Conservation (phyloP, 148 eudicot genomes). For the Silene uniflora region DNA sequence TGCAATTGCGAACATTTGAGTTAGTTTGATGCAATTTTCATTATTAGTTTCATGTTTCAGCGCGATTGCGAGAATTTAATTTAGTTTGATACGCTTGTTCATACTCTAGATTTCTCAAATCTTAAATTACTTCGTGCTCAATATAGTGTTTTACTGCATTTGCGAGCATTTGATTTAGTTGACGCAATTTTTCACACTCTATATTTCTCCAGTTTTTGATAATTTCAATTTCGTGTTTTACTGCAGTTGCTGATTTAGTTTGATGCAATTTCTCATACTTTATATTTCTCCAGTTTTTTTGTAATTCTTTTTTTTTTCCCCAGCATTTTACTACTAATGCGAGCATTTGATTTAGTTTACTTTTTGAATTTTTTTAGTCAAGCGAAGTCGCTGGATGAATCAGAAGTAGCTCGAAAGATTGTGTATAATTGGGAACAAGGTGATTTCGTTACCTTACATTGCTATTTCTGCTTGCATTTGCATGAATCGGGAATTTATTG, state of each 20-base stretch:
- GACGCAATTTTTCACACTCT: too few species aligned
- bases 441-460: constrained; percentile 7
- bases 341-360: not conserved
- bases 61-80: too few species aligned
- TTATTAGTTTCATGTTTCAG: too few species aligned
- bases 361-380: constrained; percentile 28
- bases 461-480: not conserved
- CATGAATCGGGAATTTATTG: not conserved
- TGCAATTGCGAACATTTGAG: too few species aligned
- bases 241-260: not conserved
- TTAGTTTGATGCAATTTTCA: too few species aligned
- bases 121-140: too few species aligned
- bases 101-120: too few species aligned
- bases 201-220: too few species aligned
- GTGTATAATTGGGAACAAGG: constrained; percentile 86
- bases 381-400: constrained; percentile 51
- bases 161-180: too few species aligned
- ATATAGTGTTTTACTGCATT: too few species aligned
- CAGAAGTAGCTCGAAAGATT: constrained; percentile 63
- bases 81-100: too few species aligned
- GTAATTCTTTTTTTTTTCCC: not conserved
- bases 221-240: not conserved
- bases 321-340: not conserved
- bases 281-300: not conserved
- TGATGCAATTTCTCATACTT: not conserved